Base-by-base conservation (phyloP, 2,329 filamentous ascomycete species). In the Helminthosporium solani region DNA sequence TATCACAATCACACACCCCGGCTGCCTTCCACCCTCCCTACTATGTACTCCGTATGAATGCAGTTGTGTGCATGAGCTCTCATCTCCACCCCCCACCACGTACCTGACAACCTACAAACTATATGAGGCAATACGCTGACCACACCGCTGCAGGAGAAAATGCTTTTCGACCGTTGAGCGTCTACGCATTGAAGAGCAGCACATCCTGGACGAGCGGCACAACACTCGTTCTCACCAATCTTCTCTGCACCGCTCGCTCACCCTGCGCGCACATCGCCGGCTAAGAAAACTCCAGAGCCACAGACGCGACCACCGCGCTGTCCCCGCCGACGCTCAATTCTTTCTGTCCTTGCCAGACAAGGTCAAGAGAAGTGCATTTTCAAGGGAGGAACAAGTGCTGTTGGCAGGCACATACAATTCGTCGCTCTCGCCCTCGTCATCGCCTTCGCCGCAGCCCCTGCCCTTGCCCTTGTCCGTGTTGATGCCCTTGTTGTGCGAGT, bases 141-240 rank as follows among this genome's bases (percentile, higher is more conserved):
- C 37, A 50, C 44, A 42, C 44, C 46, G 42, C 56, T 55, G 44
- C 64, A 77, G 74, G 60, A 70, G 70, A 61, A 77, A 89, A 81
- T 88, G 87, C 72, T 88, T 89, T 72, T 87, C 85, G 25, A 84
- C 82, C 7, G 76, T 86, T 52, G 86, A 90, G 70, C 80, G 85
- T 47, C 76, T 87, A 47, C 81, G 82, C 58, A 82, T 89, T 64
- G 80, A 79, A 40, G 82, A 83, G 58, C 71, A 71, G 40, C 68
- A 72, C 35, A 68, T 65, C 43, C 61, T 56, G 44, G 52, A 61
- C 47, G 49, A 61, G 30, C 41, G 46, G 50, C 23, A 25, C 23
- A 31, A 31, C 12, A 12, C 5, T n/a, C 19, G 47, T 54, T 52
- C 70, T 58, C 51, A 47, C 41, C 59, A 50, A 47, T 59, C 61